Conservation (phyloP, 441 rosid species). For the Flueggea neowawraea region DNA sequence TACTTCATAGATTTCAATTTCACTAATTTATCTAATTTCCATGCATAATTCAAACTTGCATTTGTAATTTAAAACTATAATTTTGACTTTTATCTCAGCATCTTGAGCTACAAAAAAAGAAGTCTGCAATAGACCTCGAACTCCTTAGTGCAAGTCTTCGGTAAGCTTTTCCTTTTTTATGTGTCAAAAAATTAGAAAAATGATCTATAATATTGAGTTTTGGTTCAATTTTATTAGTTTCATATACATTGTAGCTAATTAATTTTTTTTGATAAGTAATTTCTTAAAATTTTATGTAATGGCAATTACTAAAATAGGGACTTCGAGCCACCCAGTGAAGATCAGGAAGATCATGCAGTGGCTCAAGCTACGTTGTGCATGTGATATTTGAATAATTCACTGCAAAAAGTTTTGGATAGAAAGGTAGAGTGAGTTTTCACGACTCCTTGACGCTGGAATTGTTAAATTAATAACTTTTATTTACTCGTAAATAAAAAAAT, state of each 20-base stretch:
- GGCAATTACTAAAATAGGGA: constrained; percentile 4
- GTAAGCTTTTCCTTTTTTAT: not conserved
- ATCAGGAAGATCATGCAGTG: constrained; percentile 5
- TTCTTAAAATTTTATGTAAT: too few relatives aligned
- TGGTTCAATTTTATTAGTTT: not conserved
- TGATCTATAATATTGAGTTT: not conserved
- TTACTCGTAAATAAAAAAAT: too few relatives aligned
- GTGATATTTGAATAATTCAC: constrained; percentile 11
- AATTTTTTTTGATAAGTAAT: not conserved
- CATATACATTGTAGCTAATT: not conserved
- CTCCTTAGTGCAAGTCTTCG: constrained; percentile 2
- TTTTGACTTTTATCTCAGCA: constrained; percentile 5
- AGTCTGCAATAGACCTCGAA: constrained; percentile 4
- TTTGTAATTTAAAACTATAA: too few relatives aligned
- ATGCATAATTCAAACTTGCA: too few relatives aligned
- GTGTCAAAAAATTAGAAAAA: too few relatives aligned
- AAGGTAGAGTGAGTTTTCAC: constrained; percentile 2
- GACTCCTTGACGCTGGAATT: too few relatives aligned
- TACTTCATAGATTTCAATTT: too few relatives aligned
- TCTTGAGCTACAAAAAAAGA: constrained; percentile 11
- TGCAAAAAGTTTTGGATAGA: constrained; percentile 14
- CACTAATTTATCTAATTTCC: too few relatives aligned
- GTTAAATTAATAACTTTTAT: too few relatives aligned
- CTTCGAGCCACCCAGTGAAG: constrained; percentile 10
- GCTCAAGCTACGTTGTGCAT: constrained; percentile 19